Base-by-base conservation (phyloP, 2,329 filamentous ascomycete species). In the Pestalotiopsis sp. region DNA sequence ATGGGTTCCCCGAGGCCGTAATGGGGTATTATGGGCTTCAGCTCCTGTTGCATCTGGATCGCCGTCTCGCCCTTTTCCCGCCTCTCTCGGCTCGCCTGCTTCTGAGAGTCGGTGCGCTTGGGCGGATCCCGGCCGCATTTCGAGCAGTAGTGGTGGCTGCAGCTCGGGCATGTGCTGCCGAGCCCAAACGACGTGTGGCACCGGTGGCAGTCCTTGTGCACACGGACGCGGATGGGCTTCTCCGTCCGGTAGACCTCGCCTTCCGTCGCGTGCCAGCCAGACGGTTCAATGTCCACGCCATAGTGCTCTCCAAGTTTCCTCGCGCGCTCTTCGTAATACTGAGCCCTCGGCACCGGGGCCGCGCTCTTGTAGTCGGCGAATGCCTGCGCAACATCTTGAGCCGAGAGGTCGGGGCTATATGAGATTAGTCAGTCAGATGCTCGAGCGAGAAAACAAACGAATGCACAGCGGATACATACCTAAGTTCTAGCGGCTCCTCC, bases 61-160 rank as follows among this genome's bases (percentile, higher is more conserved):
- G 85, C 77, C 27, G 82, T 61, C 36, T 23, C n/a, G n/a, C 14
- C 45, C 31, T 41, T 83, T 20, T 85, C 84, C 72, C 84, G 83
- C 73, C 79, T 83, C 76, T 85, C 84, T 66, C 86, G 84, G 76
- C 83, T 85, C 73, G 84, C 85, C 69, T 85, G 80, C 73, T 83
- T 83, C 75, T 89, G 84, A 70, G 83, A 84, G 72, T 89, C 86
- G 74, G 83, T 86, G 73, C 88, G 89, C 82, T 90, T 90, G 66
- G 87, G 84, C 41, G 94, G 94, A 75, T 92, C 89, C 67, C 93
- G 90, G 36, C 90, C 88, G 79, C 95, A 98, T 76, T 92, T 90
- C 76, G 89, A 92, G 87, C 95, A 98, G 73, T 93, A 89, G 61
- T 85, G 84, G 81, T 98, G 95, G 73, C 92, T 87, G 83, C 95